Base-by-base conservation (phyloP, 2,329 filamentous ascomycete genomes). In the Aspergillus viridinutans region DNA sequence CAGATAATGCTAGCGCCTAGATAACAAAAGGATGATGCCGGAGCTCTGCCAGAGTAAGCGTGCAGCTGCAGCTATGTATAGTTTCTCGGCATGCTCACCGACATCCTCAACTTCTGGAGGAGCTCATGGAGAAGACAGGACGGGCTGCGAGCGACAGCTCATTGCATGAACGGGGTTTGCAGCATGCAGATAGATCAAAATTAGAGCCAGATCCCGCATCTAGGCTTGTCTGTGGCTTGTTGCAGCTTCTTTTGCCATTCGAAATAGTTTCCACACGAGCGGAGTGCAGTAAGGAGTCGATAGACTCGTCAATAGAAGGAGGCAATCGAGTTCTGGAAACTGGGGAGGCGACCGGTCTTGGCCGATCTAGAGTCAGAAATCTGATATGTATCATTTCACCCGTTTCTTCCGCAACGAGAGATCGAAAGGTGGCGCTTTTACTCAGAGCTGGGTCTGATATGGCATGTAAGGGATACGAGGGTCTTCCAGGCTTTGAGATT, bases 311-410 rank as follows among this genome's bases (percentile, higher is more conserved):
- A 58, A 59, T 32, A 57, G 58, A 61, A 63, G 54, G 49, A 51
- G 57, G 38, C 32, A 61, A 64, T 64, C 53, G 50, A 57, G 54
- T 65, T 65, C 63, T 65, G 60, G 63, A 65, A 65, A 57, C 53
- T 8, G 55, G 63, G 62, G 55, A 54, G 58, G 62, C 60, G 32
- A 53, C 53, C 59, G 32, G 14, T 52, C 49, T 38, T 35, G 40
- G 40, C 10, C 40, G 40, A 10, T 12, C 40, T 20, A 47, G 20
- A 17, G 43, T 14, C 40, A 43, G n/a, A 21, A 47, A 26, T 47
- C 21, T 47, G 43, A 47, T 23, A 4, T 17, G 20, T 47, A 47
- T 47, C 43, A 26, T 23, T 32, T 35, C 21, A 14, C 8, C 20
- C 21, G 20, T 14, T 47, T 25, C 28, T 47, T 23, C 20, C 10